Evolutionary conservation across 129 eudicot species (phyloP).

Genomic region (Tanacetum coccineum): DNA sequence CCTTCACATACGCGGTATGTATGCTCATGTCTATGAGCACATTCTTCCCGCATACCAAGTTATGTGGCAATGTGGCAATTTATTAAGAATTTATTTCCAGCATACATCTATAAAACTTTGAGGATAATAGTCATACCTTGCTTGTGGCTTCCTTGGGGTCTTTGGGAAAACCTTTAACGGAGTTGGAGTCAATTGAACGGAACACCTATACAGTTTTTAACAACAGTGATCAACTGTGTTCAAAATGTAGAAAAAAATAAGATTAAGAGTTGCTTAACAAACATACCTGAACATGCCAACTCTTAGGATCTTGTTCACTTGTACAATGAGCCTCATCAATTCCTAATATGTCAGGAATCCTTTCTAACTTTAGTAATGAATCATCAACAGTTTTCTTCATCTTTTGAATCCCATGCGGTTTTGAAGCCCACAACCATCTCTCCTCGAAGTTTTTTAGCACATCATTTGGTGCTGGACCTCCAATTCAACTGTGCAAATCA

Average conservation of each 20-base stretch:
- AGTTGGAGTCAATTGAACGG: too few species aligned
- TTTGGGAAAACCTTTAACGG: too few species aligned
- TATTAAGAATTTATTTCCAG: too few species aligned
- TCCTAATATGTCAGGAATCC: conserved; percentile 58
- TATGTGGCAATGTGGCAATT: conserved; percentile 42
- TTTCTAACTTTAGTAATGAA: conserved; percentile 53
- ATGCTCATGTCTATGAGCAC: conserved; percentile 95
- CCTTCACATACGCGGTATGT: conserved; percentile 90
- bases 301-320: conserved; percentile 48
- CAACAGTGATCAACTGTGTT: too few species aligned
- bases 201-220: too few species aligned
- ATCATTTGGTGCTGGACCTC: conserved; percentile 92
- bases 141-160: too few species aligned
- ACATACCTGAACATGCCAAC: conserved; percentile 87
- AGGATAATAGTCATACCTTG: too few species aligned
- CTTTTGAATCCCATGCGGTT: conserved; percentile 22
- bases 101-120: too few species aligned
- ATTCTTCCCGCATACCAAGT: conserved; percentile 89
- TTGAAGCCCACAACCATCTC: conserved; percentile 81
- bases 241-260: too few species aligned
- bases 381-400: conserved; percentile 35
- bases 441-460: conserved; percentile 78
- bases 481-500: conserved; percentile 79
- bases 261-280: neutral
- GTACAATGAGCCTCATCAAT: conserved; percentile 36